phyloP scores from a whole-genome alignment of 2,329 filamentous ascomycete species.

The Penicillium sumatraense region DNA sequence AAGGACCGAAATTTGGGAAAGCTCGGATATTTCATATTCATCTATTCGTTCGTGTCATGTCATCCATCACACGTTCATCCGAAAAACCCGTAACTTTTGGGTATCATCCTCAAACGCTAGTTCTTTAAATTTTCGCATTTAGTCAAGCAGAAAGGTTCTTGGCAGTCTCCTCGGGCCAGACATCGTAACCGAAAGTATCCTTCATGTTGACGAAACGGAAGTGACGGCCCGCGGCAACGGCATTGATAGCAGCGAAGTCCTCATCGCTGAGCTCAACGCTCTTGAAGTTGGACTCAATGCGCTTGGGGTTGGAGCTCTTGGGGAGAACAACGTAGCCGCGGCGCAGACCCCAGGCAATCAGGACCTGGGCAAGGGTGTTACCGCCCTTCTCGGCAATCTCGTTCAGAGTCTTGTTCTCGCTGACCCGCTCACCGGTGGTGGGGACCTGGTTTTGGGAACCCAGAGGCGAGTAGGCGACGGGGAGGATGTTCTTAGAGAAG shows the following conservation, averaged over 20 bases:
- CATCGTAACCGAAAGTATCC: constrained; percentile 75
- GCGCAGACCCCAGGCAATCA: constrained; percentile 68
- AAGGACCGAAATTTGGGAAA: not conserved
- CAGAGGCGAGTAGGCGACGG: constrained; percentile 50
- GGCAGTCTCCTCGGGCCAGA: constrained; percentile 65
- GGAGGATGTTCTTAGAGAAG: constrained; percentile 46
- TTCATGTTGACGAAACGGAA: constrained; percentile 81
- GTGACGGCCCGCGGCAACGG: constrained; percentile 68
- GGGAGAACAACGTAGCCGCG: constrained; percentile 71
- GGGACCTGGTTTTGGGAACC: constrained; percentile 73
- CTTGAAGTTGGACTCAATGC: constrained; percentile 71
- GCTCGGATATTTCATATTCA: constrained; percentile 19
- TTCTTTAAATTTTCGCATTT: constrained; percentile 1
- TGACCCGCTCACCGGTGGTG: constrained; percentile 68
- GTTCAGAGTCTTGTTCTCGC: constrained; percentile 63
- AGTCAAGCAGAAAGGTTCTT: constrained; percentile 37
- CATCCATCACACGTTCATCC: constrained; percentile 18
- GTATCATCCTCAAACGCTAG: constrained; percentile 9
- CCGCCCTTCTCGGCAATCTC: constrained; percentile 62
- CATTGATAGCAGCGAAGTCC: constrained; percentile 64
- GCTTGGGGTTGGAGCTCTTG: constrained; percentile 69
- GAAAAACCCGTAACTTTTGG: constrained; percentile 4
- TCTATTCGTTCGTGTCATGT: constrained; percentile 18
- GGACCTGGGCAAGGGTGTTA: constrained; percentile 63
- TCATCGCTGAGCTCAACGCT: constrained; percentile 62